phyloP scores from a whole-genome alignment of 1,284 basidiomycete species.

The Cutaneotrichosporon sp. region DNA sequence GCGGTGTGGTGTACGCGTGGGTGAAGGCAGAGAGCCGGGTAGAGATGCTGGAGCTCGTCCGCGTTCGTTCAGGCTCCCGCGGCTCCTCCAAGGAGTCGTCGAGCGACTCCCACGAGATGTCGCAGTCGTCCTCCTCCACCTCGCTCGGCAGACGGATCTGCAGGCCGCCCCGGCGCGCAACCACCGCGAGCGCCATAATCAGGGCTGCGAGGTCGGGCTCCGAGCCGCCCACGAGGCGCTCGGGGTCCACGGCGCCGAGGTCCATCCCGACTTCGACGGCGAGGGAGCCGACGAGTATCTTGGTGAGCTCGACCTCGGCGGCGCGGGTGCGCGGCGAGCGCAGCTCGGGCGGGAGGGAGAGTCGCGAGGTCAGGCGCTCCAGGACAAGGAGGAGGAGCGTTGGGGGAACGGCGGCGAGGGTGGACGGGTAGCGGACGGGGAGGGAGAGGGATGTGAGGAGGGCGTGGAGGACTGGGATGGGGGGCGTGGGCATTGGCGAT shows the following conservation, averaged over 20 bases:
- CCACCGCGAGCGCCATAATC: slow-evolving; percentile 36
- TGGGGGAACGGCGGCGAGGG: slow-evolving; percentile 27
- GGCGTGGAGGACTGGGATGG: slow-evolving; percentile 30
- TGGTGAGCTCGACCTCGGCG: slow-evolving; percentile 32
- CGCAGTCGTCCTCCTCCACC: slow-evolving; percentile 6
- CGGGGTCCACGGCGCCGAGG: slow-evolving; percentile 30
- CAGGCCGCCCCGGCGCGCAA: slow-evolving; percentile 34
- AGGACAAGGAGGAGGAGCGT: slow-evolving; percentile 36
- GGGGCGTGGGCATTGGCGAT: slow-evolving; percentile 34
- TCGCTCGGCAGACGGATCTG: slow-evolving; percentile 8
- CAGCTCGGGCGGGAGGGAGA: slow-evolving; percentile 23
- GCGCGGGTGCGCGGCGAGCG: slow-evolving; percentile 17
- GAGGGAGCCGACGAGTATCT: slow-evolving; percentile 37
- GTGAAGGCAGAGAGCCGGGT: no score
- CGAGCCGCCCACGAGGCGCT: slow-evolving; percentile 22
- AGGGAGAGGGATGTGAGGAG: slow-evolving; percentile 29
- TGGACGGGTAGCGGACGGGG: slow-evolving; percentile 25
- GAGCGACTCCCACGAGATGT: slow-evolving; percentile 7
- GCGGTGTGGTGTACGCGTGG: neutral
- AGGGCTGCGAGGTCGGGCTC: slow-evolving; percentile 31
- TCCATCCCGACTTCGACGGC: slow-evolving; percentile 36
- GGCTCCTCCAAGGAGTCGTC: neutral
- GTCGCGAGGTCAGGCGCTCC: slow-evolving; percentile 22
- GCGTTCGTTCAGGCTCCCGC: no score
- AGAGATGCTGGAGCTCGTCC: no score